phyloP scores from a whole-genome alignment of 2,329 filamentous ascomycete species.

The Fusarium devonianum region DNA sequence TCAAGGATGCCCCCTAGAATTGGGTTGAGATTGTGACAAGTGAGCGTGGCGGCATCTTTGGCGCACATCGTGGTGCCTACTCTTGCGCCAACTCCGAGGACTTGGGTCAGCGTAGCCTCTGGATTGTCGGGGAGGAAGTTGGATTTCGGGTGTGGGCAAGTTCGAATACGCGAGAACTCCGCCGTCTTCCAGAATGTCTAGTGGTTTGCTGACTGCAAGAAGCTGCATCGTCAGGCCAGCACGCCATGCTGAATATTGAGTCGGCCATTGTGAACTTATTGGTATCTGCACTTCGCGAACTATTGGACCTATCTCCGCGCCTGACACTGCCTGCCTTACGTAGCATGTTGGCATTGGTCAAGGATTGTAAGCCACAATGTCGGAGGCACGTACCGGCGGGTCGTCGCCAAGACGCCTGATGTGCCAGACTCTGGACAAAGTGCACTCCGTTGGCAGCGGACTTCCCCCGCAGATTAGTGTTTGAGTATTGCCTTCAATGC shows the following conservation, averaged over 20 bases:
- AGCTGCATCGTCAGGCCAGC: constrained; percentile 3
- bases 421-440: background rate
- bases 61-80: constrained; percentile 27
- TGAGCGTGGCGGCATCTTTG: constrained; percentile 25
- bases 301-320: constrained; percentile 7
- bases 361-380: background rate
- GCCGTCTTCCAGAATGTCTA: constrained; percentile 10
- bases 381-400: background rate
- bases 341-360: constrained; percentile 5
- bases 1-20: constrained; percentile 24
- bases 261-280: constrained; percentile 9
- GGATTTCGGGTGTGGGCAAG: constrained; percentile 34
- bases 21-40: constrained; percentile 32
- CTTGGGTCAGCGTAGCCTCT: constrained; percentile 23
- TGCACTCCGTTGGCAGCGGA: too few species aligned
- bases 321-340: background rate
- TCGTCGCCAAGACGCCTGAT: background rate
- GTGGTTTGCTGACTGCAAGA: constrained; percentile 16
- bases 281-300: background rate
- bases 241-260: background rate
- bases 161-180: constrained; percentile 2
- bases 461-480: background rate
- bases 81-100: constrained; percentile 33
- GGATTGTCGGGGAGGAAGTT: constrained; percentile 3
- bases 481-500: background rate